Percentiles rank a stretch among this genome's conserved stretches.
phyloP scores from a whole-genome alignment of 2,329 filamentous ascomycete species.

The Colletotrichum kahawae region DNA sequence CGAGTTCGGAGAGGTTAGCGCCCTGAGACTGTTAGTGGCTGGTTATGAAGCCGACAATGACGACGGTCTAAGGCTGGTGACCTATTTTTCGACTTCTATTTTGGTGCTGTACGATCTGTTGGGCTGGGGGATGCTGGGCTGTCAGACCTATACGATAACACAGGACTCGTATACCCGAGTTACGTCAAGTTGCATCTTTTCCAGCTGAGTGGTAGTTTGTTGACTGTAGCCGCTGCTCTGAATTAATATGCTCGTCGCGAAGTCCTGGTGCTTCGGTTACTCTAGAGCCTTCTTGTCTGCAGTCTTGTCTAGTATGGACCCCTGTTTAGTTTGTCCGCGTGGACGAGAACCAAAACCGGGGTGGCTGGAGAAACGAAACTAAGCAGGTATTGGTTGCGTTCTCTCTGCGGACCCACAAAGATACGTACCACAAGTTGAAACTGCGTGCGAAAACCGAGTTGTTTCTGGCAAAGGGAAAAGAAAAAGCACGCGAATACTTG shows the following conservation, averaged over 20 bases:
- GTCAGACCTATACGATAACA: not conserved
- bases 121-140: not conserved
- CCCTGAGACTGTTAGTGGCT: not conserved
- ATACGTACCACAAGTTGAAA: not conserved
- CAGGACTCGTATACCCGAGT: not conserved
- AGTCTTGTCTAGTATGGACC: not conserved
- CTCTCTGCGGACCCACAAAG: not conserved
- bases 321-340: not conserved
- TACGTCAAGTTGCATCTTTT: not conserved
- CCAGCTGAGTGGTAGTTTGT: not conserved
- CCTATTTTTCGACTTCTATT: not conserved
- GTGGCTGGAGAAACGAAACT: constrained; percentile 4
- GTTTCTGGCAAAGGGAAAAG: not conserved
- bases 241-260: not conserved
- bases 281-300: not conserved
- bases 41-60: not conserved
- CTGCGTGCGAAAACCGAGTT: not conserved
- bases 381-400: not conserved
- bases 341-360: not conserved
- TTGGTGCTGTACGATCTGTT: not conserved
- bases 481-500: not conserved
- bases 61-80: not conserved
- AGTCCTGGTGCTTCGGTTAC: not conserved
- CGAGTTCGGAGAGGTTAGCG: not conserved
- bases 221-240: not conserved